Evolutionary conservation across 1,284 basidiomycete genomes (phyloP).

Genomic region (Xanthoconium separans): DNA sequence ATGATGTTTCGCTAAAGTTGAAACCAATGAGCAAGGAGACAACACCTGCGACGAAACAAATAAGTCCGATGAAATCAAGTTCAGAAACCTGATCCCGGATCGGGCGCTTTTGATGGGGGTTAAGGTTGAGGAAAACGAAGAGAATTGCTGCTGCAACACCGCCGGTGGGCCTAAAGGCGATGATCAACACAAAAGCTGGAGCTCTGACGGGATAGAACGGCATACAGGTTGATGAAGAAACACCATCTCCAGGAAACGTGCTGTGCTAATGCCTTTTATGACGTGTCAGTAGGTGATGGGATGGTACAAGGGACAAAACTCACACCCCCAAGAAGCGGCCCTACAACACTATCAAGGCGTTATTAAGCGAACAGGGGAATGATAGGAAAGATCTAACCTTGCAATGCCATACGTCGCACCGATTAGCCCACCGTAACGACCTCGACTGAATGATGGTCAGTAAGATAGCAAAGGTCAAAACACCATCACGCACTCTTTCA

Average conservation of each 20-base stretch:
- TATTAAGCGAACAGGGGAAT: constrained; percentile 30
- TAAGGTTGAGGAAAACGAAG: constrained; percentile 82
- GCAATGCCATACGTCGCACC: constrained; percentile 78
- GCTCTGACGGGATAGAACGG: background rate
- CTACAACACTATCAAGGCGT: constrained; percentile 52
- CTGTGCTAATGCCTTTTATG: constrained; percentile 54
- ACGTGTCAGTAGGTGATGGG: constrained; percentile 4
- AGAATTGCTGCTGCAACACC: constrained; percentile 69
- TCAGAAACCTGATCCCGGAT: constrained; percentile 59
- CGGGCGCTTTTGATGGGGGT: constrained; percentile 65
- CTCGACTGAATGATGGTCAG: constrained; percentile 48
- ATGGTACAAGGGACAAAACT: constrained; percentile 24
- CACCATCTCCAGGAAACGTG: constrained; percentile 79
- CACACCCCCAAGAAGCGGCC: constrained; percentile 73
- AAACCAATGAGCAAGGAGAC: constrained; percentile 82
- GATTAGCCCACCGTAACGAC: constrained; percentile 70
- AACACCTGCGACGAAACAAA: constrained; percentile 69
- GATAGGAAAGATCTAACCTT: constrained; percentile 11
- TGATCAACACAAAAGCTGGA: constrained; percentile 48
- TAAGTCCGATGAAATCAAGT: constrained; percentile 77
- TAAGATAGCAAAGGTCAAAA: background rate
- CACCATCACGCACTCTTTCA: constrained; percentile 57
- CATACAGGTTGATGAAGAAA: constrained; percentile 75
- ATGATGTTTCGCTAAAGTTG: constrained; percentile 66
- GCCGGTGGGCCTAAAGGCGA: constrained; percentile 67